Evolutionary conservation across 2,329 filamentous ascomycete genomes (phyloP), one percentile per base, ranked within the genome.

Genomic region (Aphanocladium album): DNA sequence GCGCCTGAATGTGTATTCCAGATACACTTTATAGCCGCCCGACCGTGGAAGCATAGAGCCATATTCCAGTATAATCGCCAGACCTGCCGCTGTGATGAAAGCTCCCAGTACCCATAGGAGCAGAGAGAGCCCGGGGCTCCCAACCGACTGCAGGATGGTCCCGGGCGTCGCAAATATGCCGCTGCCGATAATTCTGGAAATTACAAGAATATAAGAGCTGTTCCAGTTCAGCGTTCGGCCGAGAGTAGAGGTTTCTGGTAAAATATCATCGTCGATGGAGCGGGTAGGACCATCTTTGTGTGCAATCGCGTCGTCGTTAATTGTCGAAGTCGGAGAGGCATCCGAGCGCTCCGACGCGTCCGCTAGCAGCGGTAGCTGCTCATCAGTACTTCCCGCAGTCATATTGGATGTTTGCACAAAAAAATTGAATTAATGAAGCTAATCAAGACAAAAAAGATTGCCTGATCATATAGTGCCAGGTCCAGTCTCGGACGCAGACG

Each of bases 111-210:
- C 60, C 88, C 88, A 90, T 3, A 90, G 71, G 1, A 80, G 64
- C 1, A 90, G 71, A 0, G 85, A 80, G 2, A 90, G 72, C 0
- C 87, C 87, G 0, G 87, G 78, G 60, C 87, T 90, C 1, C 89
- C 89, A 2, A 86, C 84, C 0, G 84, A 81, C 41, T 83, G 80
- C 3, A 89, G 78, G 54, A 91, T 89, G 5, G 86, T 80, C 0
- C 85, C 87, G 0, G 86, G 88, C 0, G 87, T 89, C 0, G 88
- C 87, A 67, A 90, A 91, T 64, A 91, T 89, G 27, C 87, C 88
- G 66, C 81, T 87, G 14, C 87, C 87, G 33, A 90, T 85, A 6
- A 90, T 85, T 14, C 87, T 80, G 1, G 85, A 88, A 27, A 89
- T 85, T 8, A 88, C 84, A 21, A 89, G 77, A 59, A 89, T 85